Evolutionary conservation across 352 stramenopile genomes (phyloP), one percentile per base, ranked within the genome.

Genomic region (Aphanomyces euteiches): DNA sequence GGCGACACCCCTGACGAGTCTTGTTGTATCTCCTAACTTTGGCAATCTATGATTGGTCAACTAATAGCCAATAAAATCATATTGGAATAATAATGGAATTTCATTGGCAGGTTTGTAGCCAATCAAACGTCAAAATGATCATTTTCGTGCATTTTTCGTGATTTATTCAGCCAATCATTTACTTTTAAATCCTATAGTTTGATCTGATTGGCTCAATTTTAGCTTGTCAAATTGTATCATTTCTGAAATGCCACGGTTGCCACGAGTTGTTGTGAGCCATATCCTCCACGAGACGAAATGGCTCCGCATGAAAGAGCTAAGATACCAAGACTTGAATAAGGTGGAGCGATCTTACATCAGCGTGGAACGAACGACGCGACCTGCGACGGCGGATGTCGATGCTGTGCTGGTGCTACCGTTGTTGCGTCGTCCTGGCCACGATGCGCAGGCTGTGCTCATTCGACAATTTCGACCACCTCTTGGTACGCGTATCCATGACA

Each of bases 381-480:
- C 34, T 13, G 45, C 47, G 3, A 8, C 15, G 6, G 37, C 38
- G 7, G 39, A 70, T 37, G 38, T 50, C 69, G 83, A 93, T 66
- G 83, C 83, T 0, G 85, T 93, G 5, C 81, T 91, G 56, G 81
- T 91, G 47, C 86, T 93, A 56, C 85, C 85, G 38, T 89, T 90
- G 54, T 72, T 91, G 21, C 87, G 77, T 39, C 75, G 74, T 7
- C 56, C 53, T 47, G 60, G 72, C 21, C 61, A 68, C 5, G 73
- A 73, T 15, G 78, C 68, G 3, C 75, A 74, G 7, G 83, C 88
- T 48, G 77, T 98, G 28, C 73, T 96, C 47, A 95, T 98, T 63
- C 84, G 89, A 40, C 93, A 98, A 74, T 98, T 95, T 72, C 87
- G 93, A 13, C 92, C 92, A 17, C 86, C 92, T 3, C 82, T 91